Evolutionary conservation across 2,329 filamentous ascomycete genomes (phyloP), one percentile per base, ranked within the genome.

Genomic region (Arthrobotrys sphaeroides): DNA sequence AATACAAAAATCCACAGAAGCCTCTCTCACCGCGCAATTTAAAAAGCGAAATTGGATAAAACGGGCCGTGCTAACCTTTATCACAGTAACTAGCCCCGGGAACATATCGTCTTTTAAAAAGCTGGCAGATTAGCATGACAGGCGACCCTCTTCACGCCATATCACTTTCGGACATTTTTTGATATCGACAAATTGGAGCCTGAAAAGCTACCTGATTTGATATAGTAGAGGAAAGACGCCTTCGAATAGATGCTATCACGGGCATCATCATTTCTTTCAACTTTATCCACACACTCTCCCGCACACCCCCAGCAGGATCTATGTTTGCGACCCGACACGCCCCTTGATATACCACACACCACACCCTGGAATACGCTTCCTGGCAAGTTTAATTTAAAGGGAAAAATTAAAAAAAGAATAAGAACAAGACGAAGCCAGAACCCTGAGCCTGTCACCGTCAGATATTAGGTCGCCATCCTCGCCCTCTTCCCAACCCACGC

Each of bases 31-130:
- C n/a, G 53, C 53, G 53, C 45, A 70, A 70, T 70, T 55, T 69
- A 20, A 69, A 53, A 70, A 55, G 55, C 55, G 66, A 70, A 47
- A 70, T 70, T 70, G 66, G 43, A 55, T 51, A 47, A 13, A 55
- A 49, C 55, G 43, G 43, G 18, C 13, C 55, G 40, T 60, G 53
- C 38, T 49, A 43, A 70, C 55, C n/a, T n/a, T 55, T 61, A 62
- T 62, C 55, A 24, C 36, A 38, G 49, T 20, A n/a, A n/a, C n/a
- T n/a, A 36, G 31, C 22, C 45, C 55, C 22, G 45, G 57, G 36
- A 24, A 13, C 42, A 12, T 69, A n/a, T n/a, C n/a, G n/a, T 69
- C 16, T 36, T 53, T 49, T 49, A 49, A 69, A 70, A 43, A 53
- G 33, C 49, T 49, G 53, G 26, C 55, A 62, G 38, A 70, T 33